Percentiles rank a stretch among this genome's conserved stretches.
phyloP scores from a whole-genome alignment of 2,329 filamentous ascomycete species.

The Stylonectria norvegica region DNA sequence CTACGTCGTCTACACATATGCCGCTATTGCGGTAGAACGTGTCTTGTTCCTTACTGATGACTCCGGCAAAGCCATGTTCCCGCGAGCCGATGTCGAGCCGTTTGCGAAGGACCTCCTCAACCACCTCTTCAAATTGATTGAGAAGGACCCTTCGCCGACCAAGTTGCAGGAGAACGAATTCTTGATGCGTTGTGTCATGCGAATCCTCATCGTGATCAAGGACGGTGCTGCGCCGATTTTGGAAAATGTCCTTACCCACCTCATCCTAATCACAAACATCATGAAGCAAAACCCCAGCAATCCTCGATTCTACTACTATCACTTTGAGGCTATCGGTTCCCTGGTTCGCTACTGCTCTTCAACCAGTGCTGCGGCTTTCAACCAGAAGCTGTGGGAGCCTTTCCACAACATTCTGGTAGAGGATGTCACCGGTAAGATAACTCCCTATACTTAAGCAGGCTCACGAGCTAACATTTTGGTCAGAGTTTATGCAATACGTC shows the following conservation, averaged over 20 bases:
- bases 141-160: constrained; percentile 76
- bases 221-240: constrained; percentile 72
- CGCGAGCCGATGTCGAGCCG: constrained; percentile 72
- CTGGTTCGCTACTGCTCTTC: constrained; percentile 68
- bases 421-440: constrained; percentile 67
- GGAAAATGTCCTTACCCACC: constrained; percentile 75
- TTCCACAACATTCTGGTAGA: constrained; percentile 77
- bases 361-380: constrained; percentile 67
- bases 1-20: constrained; percentile 97
- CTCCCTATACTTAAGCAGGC: not conserved
- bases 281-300: constrained; percentile 96
- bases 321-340: constrained; percentile 91
- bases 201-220: constrained; percentile 89
- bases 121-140: constrained; percentile 87
- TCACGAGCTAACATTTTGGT: constrained; percentile 27
- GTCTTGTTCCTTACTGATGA: constrained; percentile 80
- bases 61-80: constrained; percentile 72
- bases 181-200: constrained; percentile 97
- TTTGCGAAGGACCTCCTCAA: constrained; percentile 82
- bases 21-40: constrained; percentile 92
- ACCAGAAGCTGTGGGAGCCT: constrained; percentile 76
- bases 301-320: constrained; percentile 96
- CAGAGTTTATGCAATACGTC: constrained; percentile 92
- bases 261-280: constrained; percentile 84
- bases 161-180: constrained; percentile 99